phyloP scores from a whole-genome alignment of 2,329 filamentous ascomycete genomes.

The Coniella vitis region DNA sequence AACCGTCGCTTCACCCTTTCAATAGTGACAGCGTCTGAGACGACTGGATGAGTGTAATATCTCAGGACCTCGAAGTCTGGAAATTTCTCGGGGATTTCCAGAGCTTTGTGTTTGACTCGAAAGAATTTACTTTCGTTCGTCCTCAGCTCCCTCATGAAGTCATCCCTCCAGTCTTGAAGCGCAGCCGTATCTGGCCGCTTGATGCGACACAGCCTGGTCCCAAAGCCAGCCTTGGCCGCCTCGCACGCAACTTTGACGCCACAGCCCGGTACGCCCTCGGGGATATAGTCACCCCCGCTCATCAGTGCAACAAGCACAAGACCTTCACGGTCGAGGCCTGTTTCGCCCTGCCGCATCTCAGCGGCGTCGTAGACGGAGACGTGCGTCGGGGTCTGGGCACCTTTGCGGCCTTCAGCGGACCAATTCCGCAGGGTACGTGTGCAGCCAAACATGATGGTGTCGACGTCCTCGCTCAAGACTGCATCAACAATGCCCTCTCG shows the following conservation, averaged over 20 bases:
- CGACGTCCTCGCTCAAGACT: conserved; percentile 92
- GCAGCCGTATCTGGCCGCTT: conserved; percentile 51
- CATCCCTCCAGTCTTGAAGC: conserved; percentile 63
- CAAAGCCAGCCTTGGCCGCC: conserved; percentile 83
- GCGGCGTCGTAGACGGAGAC: conserved; percentile 71
- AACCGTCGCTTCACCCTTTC: conserved; percentile 46
- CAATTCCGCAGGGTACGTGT: conserved; percentile 73
- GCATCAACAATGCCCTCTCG: conserved; percentile 79
- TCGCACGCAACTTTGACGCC: conserved; percentile 85
- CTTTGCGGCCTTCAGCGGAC: conserved; percentile 62
- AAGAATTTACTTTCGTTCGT: conserved; percentile 84
- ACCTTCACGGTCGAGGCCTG: conserved; percentile 70
- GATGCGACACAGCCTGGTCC: conserved; percentile 63
- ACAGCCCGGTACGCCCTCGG: conserved; percentile 79
- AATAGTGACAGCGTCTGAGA: conserved; percentile 58
- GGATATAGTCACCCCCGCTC: conserved; percentile 91
- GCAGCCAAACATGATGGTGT: conserved; percentile 96
- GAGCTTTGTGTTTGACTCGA: conserved; percentile 62
- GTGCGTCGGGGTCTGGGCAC: conserved; percentile 69
- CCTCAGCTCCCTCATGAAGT: conserved; percentile 65
- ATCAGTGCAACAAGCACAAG: conserved; percentile 94
- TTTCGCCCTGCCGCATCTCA: conserved; percentile 39
- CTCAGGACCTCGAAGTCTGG: conserved; percentile 72
- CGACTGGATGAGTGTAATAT: conserved; percentile 82
- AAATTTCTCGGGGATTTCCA: conserved; percentile 74